A percentile compares a stretch with the other conserved stretches of the same genome.
Evolutionary conservation across 352 stramenopile genomes (phyloP).

Genomic region (Phytopythium kandeliae): DNA sequence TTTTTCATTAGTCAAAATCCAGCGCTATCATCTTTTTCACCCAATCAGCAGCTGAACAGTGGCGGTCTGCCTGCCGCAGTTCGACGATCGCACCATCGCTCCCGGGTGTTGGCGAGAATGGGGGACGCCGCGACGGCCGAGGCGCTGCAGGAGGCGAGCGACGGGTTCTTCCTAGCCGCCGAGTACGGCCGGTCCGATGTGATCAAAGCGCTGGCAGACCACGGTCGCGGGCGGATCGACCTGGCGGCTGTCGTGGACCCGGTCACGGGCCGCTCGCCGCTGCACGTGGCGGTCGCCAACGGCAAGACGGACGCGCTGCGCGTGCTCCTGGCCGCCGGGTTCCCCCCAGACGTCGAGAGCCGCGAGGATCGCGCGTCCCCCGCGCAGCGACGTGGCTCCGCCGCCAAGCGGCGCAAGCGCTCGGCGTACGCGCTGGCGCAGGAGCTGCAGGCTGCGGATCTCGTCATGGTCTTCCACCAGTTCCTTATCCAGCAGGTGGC

Average conservation of each 20-base stretch:
- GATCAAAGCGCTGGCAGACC: constrained; percentile 76
- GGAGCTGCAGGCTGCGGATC: constrained; percentile 43
- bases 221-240: constrained; percentile 43
- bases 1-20: constrained; percentile 1
- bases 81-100: no score
- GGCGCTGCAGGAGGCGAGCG: constrained; percentile 59
- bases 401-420: constrained; percentile 10
- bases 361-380: neutral
- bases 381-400: neutral
- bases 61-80: no score
- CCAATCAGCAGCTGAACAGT: constrained; percentile 1
- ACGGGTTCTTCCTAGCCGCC: constrained; percentile 80
- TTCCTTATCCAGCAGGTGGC: constrained; percentile 84
- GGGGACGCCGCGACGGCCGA: constrained; percentile 11
- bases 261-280: constrained; percentile 51
- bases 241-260: constrained; percentile 54
- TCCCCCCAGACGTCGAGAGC: constrained; percentile 54
- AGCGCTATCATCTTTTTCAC: neutral
- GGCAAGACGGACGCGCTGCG: constrained; percentile 75
- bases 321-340: constrained; percentile 70
- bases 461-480: constrained; percentile 81
- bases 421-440: constrained; percentile 67
- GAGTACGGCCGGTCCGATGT: constrained; percentile 81
- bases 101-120: neutral
- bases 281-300: constrained; percentile 69